These are phyloP conservation scores for Asterochloris sp. DNA, from an alignment of 139 green algal genomes.

Conservation along the genomic window DNA sequence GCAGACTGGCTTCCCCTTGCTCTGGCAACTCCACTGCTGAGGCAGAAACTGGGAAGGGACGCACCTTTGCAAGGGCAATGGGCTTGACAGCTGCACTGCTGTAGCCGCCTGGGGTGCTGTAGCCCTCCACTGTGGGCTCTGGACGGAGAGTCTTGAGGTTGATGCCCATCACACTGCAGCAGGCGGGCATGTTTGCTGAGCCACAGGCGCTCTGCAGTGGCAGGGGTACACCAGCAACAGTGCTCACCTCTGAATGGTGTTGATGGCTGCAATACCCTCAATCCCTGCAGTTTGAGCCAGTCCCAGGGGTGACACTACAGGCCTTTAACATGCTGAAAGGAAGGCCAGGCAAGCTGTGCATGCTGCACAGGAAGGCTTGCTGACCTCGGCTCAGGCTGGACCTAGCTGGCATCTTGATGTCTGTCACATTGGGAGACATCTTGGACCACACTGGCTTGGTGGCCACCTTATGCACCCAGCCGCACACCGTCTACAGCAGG, in stretches of 20 bases:
- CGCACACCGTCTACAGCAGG: slow-evolving; percentile 70
- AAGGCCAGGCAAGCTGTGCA: no score
- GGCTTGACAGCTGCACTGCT: slow-evolving; percentile 90
- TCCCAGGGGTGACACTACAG: no score
- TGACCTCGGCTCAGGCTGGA: slow-evolving; percentile 31
- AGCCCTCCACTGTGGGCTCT: slow-evolving; percentile 61
- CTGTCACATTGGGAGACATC: slow-evolving; percentile 99
- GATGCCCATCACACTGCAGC: slow-evolving; percentile 88
- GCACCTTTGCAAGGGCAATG: slow-evolving; percentile 89
- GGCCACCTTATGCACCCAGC: slow-evolving; percentile 85
- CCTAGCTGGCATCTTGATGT: slow-evolving; percentile 72
- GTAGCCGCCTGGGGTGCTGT: slow-evolving; percentile 80
- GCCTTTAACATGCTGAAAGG: no score
- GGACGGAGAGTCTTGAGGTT: slow-evolving; percentile 91
- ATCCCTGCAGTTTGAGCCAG: slow-evolving; percentile 31
- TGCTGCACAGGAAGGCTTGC: neutral
- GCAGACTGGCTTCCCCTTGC: no score
- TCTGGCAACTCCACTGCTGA: no score
- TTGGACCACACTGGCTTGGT: slow-evolving; percentile 95
- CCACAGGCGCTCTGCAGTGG: slow-evolving; percentile 42
- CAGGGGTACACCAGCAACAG: no score
- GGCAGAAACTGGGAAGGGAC: no score
- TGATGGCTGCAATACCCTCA: slow-evolving; percentile 81
- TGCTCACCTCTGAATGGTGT: slow-evolving; percentile 71
- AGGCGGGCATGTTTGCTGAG: slow-evolving; percentile 84